Evolutionary conservation across 306 rosid genomes (phyloP).

Genomic region (Erythrophleum fordii): DNA sequence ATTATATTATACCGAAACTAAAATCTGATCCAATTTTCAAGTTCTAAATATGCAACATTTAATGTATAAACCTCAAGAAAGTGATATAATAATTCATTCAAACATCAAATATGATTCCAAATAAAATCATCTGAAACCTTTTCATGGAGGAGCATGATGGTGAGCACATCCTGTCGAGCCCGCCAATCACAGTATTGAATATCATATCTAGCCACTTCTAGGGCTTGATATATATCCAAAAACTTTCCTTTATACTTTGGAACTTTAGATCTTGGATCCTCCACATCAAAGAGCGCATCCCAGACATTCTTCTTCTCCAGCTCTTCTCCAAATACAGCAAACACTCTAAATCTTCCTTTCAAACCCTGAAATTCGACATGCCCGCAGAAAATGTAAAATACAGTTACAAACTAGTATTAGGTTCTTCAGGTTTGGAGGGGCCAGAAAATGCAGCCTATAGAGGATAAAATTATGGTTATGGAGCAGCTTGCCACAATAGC

Average conservation of each 20-base stretch:
- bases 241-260: slow-evolving; percentile 77
- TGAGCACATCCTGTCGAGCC: slow-evolving; percentile 93
- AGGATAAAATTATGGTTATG: not conserved
- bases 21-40: slow-evolving; percentile 1
- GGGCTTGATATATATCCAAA: slow-evolving; percentile 77
- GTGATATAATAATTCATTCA: not conserved
- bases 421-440: not conserved
- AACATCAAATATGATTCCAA: not conserved
- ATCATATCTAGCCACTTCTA: slow-evolving; percentile 88
- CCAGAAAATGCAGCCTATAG: slow-evolving; percentile 2
- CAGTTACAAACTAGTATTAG: not conserved
- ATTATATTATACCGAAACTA: not conserved
- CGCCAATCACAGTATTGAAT: slow-evolving; percentile 97
- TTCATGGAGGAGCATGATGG: slow-evolving; percentile 96
- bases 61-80: slow-evolving; percentile 1
- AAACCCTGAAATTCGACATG: slow-evolving; percentile 64
- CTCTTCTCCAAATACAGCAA: slow-evolving; percentile 76
- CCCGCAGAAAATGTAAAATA: slow-evolving; percentile 1
- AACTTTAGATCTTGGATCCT: slow-evolving; percentile 87
- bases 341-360: slow-evolving; percentile 73
- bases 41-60: not conserved
- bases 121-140: slow-evolving; percentile 56
- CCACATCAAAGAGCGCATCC: slow-evolving; percentile 90
- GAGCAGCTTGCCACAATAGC: not conserved
- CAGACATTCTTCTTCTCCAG: slow-evolving; percentile 73